Evolutionary conservation across 257 asterid genomes (phyloP).

Genomic region (Primulina huaijiensis): DNA sequence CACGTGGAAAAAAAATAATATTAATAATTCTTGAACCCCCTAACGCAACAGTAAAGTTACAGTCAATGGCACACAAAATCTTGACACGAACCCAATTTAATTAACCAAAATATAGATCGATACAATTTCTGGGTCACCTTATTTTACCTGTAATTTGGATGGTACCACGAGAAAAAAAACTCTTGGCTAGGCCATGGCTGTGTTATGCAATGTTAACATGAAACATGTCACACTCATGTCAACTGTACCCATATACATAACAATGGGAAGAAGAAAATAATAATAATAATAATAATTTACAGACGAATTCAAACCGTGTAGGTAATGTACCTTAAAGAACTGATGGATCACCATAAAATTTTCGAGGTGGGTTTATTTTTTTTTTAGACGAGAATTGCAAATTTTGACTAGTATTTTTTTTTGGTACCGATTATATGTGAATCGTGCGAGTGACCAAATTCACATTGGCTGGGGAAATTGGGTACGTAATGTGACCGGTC

Average conservation of each 20-base stretch:
- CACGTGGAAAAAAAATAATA: neutral
- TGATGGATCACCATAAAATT: conserved; percentile 36
- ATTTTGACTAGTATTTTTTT: conserved; percentile 34
- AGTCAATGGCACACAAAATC: conserved; percentile 37
- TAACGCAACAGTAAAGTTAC: conserved; percentile 32
- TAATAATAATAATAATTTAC: conserved; percentile 17
- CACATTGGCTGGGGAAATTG: conserved; percentile 20
- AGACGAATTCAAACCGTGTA: conserved; percentile 17
- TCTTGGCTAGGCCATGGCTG: conserved; percentile 35
- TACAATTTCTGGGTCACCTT: conserved; percentile 16
- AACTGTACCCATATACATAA: conserved; percentile 25
- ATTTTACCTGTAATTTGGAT: conserved; percentile 18
- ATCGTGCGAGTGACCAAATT: conserved; percentile 43
- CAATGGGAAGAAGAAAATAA: neutral
- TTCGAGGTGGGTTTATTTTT: conserved; percentile 17
- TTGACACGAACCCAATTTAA: conserved; percentile 22
- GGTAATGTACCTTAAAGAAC: conserved; percentile 45
- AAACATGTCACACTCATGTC: conserved; percentile 38
- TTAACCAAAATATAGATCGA: conserved; percentile 12
- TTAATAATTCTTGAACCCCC: conserved; percentile 4
- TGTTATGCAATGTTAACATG: conserved; percentile 34
- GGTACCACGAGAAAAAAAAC: conserved; percentile 18
- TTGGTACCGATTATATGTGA: conserved; percentile 29
- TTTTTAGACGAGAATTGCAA: conserved; percentile 24
- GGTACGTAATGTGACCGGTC: conserved; percentile 47